phyloP scores from a whole-genome alignment of 192 early-diverging fungal genomes.

The Linnemannia hyalina region DNA sequence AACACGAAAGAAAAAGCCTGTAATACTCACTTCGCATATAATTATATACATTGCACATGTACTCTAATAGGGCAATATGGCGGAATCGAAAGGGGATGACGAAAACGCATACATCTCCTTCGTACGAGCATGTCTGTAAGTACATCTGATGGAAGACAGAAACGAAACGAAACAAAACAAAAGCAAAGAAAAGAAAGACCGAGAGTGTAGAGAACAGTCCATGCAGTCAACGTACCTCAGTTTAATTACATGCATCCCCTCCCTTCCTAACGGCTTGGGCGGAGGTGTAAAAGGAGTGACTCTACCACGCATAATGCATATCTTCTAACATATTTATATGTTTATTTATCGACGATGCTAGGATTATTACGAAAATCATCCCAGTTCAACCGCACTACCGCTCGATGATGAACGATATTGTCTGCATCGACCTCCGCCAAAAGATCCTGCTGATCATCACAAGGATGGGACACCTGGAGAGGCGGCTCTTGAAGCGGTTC shows the following conservation, averaged over 20 bases:
- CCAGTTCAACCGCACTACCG: constrained; percentile 35
- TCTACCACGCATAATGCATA: neutral
- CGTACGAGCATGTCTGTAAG: constrained; percentile 53
- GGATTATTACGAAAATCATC: constrained; percentile 50
- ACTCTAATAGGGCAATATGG: constrained; percentile 34
- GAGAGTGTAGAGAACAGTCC: neutral
- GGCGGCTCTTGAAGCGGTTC: constrained; percentile 36
- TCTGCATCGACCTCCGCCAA: constrained; percentile 53
- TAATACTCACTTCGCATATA: too few species aligned
- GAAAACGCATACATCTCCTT: constrained; percentile 52
- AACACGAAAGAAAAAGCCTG: too few species aligned
- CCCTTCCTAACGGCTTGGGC: too few species aligned
- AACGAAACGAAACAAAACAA: neutral
- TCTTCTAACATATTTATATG: neutral
- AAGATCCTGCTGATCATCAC: constrained; percentile 37
- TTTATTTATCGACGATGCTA: neutral
- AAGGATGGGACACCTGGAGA: constrained; percentile 44
- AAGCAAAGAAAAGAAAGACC: neutral
- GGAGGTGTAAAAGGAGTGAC: too few species aligned
- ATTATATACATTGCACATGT: too few species aligned
- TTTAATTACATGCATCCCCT: neutral
- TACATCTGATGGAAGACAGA: neutral
- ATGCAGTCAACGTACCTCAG: neutral
- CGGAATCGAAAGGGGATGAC: constrained; percentile 40
- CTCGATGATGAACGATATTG: constrained; percentile 56